Evolutionary conservation across 331 rosid genomes (phyloP), one percentile per base, ranked within the genome.

Genomic region (Quercus lobata): DNA sequence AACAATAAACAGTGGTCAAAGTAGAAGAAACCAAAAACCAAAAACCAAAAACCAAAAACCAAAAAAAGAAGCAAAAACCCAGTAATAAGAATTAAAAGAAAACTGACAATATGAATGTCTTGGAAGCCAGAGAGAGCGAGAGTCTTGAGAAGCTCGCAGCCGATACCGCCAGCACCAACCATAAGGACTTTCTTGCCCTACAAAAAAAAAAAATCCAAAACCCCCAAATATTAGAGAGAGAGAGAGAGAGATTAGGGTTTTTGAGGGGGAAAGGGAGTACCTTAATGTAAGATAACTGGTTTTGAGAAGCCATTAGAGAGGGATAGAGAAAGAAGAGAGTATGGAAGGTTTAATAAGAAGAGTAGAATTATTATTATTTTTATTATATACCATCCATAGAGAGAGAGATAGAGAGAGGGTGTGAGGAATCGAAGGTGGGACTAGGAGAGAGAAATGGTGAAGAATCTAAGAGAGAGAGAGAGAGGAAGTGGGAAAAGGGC

Each of bases 81-180:
- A 22, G 72, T 78, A 29, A 19, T 57, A 18, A 80, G 25, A 10
- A 11, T 2, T 2, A 25, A 44, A 58, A 71, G 61, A 57, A 22
- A 46, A 78, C 93, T 84, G 68, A 96, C 99, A 75, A 96, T 96
- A 88, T 93, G 99, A 80, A 96, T 93, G 76, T 93, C 99, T 72
- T 84, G 86, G 87, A 96, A 96, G 37, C 97, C 99, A 6, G 99
- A 92, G 86, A 96, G 99, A 30, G 97, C 97, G 37, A 96, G 93
- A 69, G 97, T 96, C 83, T 96, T 96, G 80, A 96, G 93, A 12
- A 96, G 92, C 89, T 96, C 99, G 84, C 99, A 96, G 49, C 99
- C 99, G 82, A 96, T 96, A 81, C 99, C 99, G 69, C 99, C 99
- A 7, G 99, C 99, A 21, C 99, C 99, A 65, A 96, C 99, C 98